These are phyloP conservation scores for Nicotiana rustica DNA, from an alignment of 305 asterid species.

Conservation along the genomic window DNA sequence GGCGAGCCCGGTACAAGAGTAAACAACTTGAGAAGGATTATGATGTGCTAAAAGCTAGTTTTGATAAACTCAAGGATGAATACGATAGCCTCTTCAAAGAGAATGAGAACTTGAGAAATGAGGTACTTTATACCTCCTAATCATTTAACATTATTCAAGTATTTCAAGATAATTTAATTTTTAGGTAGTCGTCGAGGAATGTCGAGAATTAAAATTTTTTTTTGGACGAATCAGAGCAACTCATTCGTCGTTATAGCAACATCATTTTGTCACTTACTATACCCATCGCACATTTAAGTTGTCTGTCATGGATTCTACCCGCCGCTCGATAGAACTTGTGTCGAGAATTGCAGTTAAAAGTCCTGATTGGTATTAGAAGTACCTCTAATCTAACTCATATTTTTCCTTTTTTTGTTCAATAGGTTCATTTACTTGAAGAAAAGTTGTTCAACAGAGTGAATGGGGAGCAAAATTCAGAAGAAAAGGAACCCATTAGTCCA, in stretches of 20 bases:
- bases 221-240: no score
- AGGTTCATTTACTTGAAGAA: constrained; percentile 59
- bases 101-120: not conserved
- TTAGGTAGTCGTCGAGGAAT: not conserved
- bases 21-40: constrained; percentile 74
- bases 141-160: not conserved
- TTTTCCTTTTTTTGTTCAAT: not conserved
- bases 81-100: constrained; percentile 3
- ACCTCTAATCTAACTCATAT: not conserved
- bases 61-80: not conserved
- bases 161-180: not conserved
- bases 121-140: not conserved
- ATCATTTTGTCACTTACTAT: no score
- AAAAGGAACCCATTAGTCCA: constrained; percentile 30
- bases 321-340: no score
- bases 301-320: no score
- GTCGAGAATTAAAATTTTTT: not conserved
- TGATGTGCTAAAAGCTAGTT: constrained; percentile 52
- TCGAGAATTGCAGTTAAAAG: no score
- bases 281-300: no score
- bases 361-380: not conserved
- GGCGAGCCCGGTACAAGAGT: constrained; percentile 77
- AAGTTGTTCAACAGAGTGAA: constrained; percentile 49
- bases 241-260: no score
- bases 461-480: constrained; percentile 38